phyloP scores from a whole-genome alignment of 495 filamentous ascomycete species.

The Trichoderma gamsii region DNA sequence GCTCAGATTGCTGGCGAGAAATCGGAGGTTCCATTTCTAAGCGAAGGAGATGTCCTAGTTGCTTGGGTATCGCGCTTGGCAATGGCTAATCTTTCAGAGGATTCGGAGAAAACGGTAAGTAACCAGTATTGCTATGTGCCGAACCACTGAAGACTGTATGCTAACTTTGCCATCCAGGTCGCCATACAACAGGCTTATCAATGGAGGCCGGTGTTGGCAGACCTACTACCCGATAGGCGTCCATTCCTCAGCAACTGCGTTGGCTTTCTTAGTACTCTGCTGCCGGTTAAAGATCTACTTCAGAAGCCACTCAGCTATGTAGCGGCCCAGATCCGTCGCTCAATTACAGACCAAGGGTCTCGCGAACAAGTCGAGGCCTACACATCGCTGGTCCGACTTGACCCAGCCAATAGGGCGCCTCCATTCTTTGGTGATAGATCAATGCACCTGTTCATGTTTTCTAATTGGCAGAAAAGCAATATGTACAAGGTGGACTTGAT shows the following conservation, averaged over 20 bases:
- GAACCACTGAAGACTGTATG: background rate
- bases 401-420: conserved; percentile 22
- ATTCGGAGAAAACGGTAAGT: conserved; percentile 16
- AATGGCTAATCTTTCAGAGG: conserved; percentile 19
- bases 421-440: conserved; percentile 36
- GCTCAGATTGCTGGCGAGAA: background rate
- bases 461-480: conserved; percentile 40
- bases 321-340: conserved; percentile 31
- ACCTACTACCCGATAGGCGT: conserved; percentile 24
- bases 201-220: conserved; percentile 17
- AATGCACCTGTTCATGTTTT: conserved; percentile 36
- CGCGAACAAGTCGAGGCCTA: conserved; percentile 39
- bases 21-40: conserved; percentile 23
- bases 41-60: conserved; percentile 27
- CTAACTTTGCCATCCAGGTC: conserved; percentile 8
- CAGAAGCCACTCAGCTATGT: conserved; percentile 37
- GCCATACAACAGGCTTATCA: conserved; percentile 26
- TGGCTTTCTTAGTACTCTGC: conserved; percentile 28
- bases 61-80: conserved; percentile 27
- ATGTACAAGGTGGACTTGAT: conserved; percentile 40
- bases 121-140: background rate
- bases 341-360: conserved; percentile 41
- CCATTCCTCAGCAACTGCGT: conserved; percentile 34
- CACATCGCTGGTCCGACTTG: conserved; percentile 24
- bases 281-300: conserved; percentile 30